phyloP scores from a whole-genome alignment of 2,329 filamentous ascomycete species.

The Tolypocladium cylindrosporum region DNA sequence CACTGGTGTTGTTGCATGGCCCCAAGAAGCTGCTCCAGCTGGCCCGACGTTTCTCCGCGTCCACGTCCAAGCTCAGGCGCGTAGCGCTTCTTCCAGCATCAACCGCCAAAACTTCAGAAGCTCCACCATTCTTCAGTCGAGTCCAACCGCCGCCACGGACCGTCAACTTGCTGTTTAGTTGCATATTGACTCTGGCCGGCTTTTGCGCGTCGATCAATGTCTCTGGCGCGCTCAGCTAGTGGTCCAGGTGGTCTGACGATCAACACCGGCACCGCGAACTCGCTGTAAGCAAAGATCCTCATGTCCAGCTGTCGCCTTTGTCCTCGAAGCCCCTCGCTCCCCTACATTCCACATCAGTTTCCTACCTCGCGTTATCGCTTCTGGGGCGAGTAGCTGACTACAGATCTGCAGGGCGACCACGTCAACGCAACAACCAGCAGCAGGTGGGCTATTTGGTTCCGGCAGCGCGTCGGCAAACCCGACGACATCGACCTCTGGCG shows the following conservation, averaged over 20 bases:
- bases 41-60: slow-evolving; percentile 19
- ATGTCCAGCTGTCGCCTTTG: background rate
- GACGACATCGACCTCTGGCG: slow-evolving; percentile 15
- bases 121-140: background rate
- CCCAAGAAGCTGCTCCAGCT: slow-evolving; percentile 9
- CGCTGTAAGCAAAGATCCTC: slow-evolving; percentile 18
- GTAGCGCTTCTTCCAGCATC: background rate
- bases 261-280: slow-evolving; percentile 52
- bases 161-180: background rate
- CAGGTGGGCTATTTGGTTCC: slow-evolving; percentile 27
- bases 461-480: slow-evolving; percentile 15
- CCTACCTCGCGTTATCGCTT: background rate
- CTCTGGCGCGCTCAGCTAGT: slow-evolving; percentile 46
- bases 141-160: background rate
- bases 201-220: slow-evolving; percentile 24
- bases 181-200: background rate
- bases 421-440: slow-evolving; percentile 21
- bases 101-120: background rate
- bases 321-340: background rate
- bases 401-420: slow-evolving; percentile 11
- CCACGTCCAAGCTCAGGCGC: background rate
- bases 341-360: no score
- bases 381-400: background rate
- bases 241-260: slow-evolving; percentile 52
- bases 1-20: background rate